These are phyloP conservation scores for Talaromyces sp. DNA, from an alignment of 2,329 filamentous ascomycete genomes.

Conservation along the genomic window DNA sequence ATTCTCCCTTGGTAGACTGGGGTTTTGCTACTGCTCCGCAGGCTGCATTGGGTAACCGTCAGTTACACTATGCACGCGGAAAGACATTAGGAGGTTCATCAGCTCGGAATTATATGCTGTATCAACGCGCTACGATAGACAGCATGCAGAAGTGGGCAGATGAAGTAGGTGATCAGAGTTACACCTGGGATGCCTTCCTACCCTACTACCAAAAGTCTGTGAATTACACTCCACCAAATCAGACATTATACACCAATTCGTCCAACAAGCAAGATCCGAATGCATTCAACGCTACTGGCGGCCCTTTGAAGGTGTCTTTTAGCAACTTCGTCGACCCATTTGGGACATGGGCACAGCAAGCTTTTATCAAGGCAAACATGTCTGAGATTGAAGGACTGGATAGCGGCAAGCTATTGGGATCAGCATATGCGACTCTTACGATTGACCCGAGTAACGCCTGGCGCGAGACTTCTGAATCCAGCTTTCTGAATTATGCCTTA, in stretches of 20 bases:
- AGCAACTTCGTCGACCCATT: constrained; percentile 30
- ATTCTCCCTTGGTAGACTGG: constrained; percentile 27
- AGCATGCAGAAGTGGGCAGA: constrained; percentile 38
- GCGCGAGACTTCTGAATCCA: constrained; percentile 27
- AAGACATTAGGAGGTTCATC: constrained; percentile 29
- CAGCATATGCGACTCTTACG: constrained; percentile 31
- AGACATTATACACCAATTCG: constrained; percentile 24
- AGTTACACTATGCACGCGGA: constrained; percentile 29
- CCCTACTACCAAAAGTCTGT: constrained; percentile 33
- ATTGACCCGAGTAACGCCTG: constrained; percentile 30
- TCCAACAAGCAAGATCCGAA: constrained; percentile 26
- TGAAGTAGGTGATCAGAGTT: constrained; percentile 36
- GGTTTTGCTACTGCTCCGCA: constrained; percentile 28
- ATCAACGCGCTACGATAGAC: constrained; percentile 32
- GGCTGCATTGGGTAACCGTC: constrained; percentile 11
- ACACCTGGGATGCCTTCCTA: constrained; percentile 32
- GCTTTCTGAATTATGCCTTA: constrained; percentile 30
- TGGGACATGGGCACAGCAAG: constrained; percentile 30
- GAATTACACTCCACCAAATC: constrained; percentile 30
- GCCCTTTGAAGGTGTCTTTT: constrained; percentile 36
- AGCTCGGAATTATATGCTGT: constrained; percentile 29
- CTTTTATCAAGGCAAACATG: constrained; percentile 31
- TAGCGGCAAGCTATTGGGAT: constrained; percentile 28
- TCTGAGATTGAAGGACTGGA: constrained; percentile 30
- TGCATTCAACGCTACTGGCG: constrained; percentile 25